Conservation (phyloP, 1,284 basidiomycete genomes). For the Heliocybe sulcata region DNA sequence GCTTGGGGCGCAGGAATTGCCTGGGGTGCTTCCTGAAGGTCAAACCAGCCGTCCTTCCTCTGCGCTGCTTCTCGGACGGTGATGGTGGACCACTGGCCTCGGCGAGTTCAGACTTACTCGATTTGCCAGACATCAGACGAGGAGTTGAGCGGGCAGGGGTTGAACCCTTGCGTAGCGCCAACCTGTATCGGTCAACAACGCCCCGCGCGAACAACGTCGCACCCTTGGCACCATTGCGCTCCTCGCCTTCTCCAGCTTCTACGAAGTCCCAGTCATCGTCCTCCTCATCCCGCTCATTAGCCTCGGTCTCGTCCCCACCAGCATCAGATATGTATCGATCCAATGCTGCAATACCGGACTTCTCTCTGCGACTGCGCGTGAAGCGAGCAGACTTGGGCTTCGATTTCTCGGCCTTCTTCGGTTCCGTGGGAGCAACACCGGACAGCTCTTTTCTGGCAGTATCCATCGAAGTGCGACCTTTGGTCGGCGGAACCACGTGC, state of each 20-base stretch:
- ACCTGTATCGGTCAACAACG: conserved; percentile 72
- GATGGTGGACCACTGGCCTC: conserved; percentile 26
- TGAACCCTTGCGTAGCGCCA: conserved; percentile 71
- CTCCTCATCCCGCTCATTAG: conserved; percentile 56
- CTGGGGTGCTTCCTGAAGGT: conserved; percentile 66
- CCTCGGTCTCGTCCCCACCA: conserved; percentile 44
- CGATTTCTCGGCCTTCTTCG: not conserved
- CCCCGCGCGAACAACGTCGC: conserved; percentile 78
- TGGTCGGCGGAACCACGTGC: conserved; percentile 9
- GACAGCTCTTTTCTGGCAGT: conserved; percentile 8
- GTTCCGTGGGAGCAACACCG: conserved; percentile 8
- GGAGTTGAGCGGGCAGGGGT: conserved; percentile 40
- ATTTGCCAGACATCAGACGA: conserved; percentile 49
- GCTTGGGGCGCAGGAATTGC: conserved; percentile 65
- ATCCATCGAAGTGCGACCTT: not conserved
- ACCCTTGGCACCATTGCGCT: conserved; percentile 68
- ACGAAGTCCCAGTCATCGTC: conserved; percentile 87
- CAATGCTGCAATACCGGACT: conserved; percentile 70
- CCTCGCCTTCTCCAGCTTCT: conserved; percentile 69
- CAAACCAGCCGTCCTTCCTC: conserved; percentile 57
- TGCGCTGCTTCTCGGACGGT: conserved; percentile 48
- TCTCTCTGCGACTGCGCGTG: conserved; percentile 48
- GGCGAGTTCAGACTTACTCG: conserved; percentile 40
- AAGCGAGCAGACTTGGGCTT: conserved; percentile 12
- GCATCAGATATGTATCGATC: conserved; percentile 59